Base-by-base conservation (phyloP, 768 basidiomycete species). In the Amanita fuliginea region DNA sequence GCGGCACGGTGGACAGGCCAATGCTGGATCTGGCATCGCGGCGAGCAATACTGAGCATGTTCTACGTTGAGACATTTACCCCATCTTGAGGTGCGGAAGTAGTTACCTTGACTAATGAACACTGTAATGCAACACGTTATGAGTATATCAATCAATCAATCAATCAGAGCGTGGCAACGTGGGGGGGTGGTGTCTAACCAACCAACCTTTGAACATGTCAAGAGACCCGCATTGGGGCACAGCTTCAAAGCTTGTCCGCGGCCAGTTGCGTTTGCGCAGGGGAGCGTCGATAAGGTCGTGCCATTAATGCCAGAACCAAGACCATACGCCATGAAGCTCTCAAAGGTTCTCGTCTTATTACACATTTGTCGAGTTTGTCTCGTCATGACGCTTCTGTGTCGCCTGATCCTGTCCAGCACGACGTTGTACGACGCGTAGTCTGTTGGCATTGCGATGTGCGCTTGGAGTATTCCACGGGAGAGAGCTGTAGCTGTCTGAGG, bases 141-240 rank as follows among this genome's bases (percentile, higher is more conserved):
- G 24, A 33, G 18, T 32, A 5, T 26, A 4, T 26, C 22, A 24
- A 24, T 18, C n/a, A n/a, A n/a, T n/a, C n/a, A n/a, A 13, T 9
- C 19, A 30, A 43, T 7, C 14, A 6, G 28, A 6, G 30, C 22
- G 9, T 32, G 16, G 30, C 26, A 44, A 7, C n/a, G n/a, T n/a
- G n/a, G n/a, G n/a, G n/a, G n/a, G 24, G 19, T 32, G 33, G 47
- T 0, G 18, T 6, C 11, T 5, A n/a, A 24, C 22, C 22, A 24
- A 33, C 43, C 40, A 36, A 65, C 67, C 58, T 59, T 62, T 18
- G 64, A 62, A 42, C 65, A 68, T 34, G 54, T 47, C 39, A 64
- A 32, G 7, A 60, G 28, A 28, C 63, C 63, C 19, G 35, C 44
- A 32, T 59, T 59, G 3, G 49, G 7, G 28, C 59, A 61, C 2